Conservation (phyloP, 257 asterid genomes). For the Solanum chmielewskii region DNA sequence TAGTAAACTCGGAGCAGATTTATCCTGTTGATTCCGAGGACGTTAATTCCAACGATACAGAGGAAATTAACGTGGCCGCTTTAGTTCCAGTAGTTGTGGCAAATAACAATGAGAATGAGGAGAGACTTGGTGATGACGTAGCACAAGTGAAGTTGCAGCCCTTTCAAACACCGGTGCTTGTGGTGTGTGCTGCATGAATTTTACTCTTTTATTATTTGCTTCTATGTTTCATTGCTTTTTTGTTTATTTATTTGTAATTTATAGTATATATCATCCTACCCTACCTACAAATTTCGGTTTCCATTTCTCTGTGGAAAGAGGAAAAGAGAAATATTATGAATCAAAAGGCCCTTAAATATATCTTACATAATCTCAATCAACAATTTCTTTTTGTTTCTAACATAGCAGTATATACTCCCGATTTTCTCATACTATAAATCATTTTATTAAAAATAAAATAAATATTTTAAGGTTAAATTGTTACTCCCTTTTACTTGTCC, state of each 20-base stretch:
- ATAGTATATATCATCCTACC: not conserved
- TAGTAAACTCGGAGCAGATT: constrained; percentile 22
- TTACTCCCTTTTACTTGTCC: not conserved
- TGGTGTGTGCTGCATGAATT: constrained; percentile 23
- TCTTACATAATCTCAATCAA: not conserved
- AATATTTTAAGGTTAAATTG: too few relatives aligned
- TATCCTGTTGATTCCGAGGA: constrained; percentile 12
- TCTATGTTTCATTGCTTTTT: not conserved
- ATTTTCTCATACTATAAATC: too few relatives aligned
- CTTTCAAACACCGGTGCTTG: constrained; percentile 19
- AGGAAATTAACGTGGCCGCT: not conserved
- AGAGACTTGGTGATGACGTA: not conserved
- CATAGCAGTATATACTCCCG: not conserved
- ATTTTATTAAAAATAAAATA: too few relatives aligned
- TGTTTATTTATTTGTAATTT: not conserved
- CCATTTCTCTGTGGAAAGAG: not conserved
- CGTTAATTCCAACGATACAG: not conserved
- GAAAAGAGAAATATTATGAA: not conserved
- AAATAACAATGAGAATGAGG: not conserved
- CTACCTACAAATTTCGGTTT: not conserved
- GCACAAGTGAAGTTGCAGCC: not conserved
- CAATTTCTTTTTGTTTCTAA: not conserved
- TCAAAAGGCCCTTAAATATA: not conserved
- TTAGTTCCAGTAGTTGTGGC: not conserved
- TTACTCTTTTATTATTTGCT: not conserved